Percentiles rank a stretch among this genome's conserved stretches.
Evolutionary conservation across 140 eudicot species (phyloP).

Genomic region (Anethum foeniculum): DNA sequence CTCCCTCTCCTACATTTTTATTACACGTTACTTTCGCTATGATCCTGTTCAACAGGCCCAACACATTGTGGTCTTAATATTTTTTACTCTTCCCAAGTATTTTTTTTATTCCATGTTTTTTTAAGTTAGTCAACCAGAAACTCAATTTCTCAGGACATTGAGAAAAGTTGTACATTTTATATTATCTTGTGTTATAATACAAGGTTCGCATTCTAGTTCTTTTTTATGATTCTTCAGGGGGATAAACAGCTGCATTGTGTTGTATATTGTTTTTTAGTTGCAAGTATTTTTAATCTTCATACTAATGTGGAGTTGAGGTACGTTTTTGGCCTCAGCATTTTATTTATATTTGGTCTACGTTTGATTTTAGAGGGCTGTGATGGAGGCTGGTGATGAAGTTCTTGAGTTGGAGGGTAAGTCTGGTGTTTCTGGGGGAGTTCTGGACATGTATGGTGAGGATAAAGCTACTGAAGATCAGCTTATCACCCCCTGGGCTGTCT

Average conservation of each 20-base stretch:
- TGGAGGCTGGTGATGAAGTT: conserved; percentile 28
- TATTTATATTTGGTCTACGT: background rate
- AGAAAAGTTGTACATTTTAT: background rate
- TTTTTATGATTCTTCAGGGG: no score
- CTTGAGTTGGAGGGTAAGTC: conserved; percentile 19
- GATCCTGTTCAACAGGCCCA: background rate
- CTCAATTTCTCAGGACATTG: background rate
- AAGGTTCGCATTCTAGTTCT: background rate
- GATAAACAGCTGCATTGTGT: background rate
- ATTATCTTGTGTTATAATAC: background rate
- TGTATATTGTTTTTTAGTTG: background rate
- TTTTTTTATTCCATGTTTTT: no score
- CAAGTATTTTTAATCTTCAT: background rate
- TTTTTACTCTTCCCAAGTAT: no score
- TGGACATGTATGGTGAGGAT: conserved; percentile 40
- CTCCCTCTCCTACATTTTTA: conserved; percentile 1
- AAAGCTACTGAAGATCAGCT: conserved; percentile 46
- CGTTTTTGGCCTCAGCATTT: background rate
- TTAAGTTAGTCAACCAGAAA: no score
- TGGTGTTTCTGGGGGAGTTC: conserved; percentile 33
- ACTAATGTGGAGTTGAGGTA: background rate
- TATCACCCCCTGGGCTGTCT: conserved; percentile 59
- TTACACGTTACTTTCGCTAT: conserved; percentile 9
- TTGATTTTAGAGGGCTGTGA: conserved; percentile 21
- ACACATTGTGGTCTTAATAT: background rate